Evolutionary conservation across 306 rosid genomes (phyloP).

Genomic region (Castanospermum australe): DNA sequence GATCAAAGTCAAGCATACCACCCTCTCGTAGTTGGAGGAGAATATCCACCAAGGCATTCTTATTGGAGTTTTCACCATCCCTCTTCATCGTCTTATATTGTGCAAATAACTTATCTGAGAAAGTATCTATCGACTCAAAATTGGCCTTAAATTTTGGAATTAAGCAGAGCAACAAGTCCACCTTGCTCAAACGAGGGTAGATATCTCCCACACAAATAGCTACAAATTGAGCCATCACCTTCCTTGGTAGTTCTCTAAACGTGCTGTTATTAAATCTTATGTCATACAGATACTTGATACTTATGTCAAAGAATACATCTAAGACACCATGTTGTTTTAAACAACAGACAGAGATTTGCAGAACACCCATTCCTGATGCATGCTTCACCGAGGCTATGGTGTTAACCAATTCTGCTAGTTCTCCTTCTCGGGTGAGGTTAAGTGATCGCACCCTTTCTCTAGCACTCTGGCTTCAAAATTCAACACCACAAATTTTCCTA

Average conservation of each 20-base stretch:
- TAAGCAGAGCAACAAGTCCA: constrained; percentile 12
- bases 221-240: background rate
- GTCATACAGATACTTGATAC: too few species aligned
- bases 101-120: background rate
- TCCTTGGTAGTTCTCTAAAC: background rate
- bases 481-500: constrained; percentile 6
- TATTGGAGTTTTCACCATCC: background rate
- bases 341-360: background rate
- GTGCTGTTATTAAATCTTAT: background rate
- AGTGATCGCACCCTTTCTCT: background rate
- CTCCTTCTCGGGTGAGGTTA: constrained; percentile 15
- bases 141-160: background rate
- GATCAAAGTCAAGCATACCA: background rate
- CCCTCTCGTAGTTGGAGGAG: background rate
- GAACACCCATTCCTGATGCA: background rate
- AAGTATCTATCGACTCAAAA: background rate
- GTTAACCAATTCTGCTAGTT: background rate
- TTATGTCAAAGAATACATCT: background rate
- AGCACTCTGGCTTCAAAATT: constrained; percentile 1
- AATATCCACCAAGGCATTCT: constrained; percentile 19
- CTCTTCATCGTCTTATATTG: background rate
- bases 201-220: constrained; percentile 1
- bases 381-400: background rate
- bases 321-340: too few species aligned
- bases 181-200: constrained; percentile 11